Conservation (phyloP, 2,329 filamentous ascomycete species). For the Hyphodiscus sp. region DNA sequence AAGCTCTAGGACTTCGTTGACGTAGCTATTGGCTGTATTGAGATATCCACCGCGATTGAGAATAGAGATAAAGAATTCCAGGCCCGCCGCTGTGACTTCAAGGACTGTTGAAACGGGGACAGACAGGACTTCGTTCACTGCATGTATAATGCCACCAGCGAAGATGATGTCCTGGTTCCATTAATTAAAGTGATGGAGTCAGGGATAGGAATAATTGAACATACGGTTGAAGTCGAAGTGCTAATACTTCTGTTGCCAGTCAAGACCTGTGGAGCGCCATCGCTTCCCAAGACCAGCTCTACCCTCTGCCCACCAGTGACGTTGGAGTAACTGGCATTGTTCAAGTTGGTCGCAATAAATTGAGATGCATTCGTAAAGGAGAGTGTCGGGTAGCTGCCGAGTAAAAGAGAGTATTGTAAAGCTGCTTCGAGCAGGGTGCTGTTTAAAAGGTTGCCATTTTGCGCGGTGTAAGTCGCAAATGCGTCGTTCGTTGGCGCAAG, state of each 20-base stretch:
- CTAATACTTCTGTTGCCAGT: neutral
- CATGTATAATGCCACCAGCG: neutral
- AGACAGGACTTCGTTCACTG: neutral
- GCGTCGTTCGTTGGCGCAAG: neutral
- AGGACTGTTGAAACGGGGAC: neutral
- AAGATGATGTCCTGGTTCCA: neutral
- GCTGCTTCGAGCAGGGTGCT: neutral
- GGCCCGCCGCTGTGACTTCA: neutral
- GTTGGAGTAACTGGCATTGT: neutral
- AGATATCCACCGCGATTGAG: conserved; percentile 4
- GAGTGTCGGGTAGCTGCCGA: neutral
- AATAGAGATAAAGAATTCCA: neutral
- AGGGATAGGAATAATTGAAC: neutral
- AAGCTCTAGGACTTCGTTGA: conserved; percentile 9
- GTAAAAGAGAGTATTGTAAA: neutral
- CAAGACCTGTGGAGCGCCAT: neutral
- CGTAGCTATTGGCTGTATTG: conserved; percentile 11
- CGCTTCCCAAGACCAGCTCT: neutral
- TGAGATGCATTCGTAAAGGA: neutral
- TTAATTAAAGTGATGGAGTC: neutral
- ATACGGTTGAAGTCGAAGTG: neutral
- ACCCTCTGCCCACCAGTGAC: neutral
- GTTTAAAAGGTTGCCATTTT: neutral
- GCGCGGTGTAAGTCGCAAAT: neutral
- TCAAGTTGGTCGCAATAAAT: neutral